These are phyloP conservation scores for Malania oleifera DNA, from an alignment of 164 flowering plant species.

Conservation along the genomic window DNA sequence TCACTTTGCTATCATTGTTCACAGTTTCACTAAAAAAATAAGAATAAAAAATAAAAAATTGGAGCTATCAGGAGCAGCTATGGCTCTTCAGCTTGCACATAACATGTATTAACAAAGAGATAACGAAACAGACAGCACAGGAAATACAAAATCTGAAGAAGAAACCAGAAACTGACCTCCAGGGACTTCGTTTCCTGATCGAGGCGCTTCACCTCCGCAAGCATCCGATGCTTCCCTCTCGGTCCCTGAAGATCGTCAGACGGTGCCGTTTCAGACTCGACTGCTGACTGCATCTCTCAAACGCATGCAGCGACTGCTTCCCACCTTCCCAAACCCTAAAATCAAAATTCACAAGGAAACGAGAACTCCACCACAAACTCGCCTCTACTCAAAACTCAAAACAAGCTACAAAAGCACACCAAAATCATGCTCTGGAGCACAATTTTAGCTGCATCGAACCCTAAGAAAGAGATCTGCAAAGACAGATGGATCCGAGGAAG, in stretches of 20 bases:
- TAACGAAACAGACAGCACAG: neutral
- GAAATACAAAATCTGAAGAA: too few species aligned
- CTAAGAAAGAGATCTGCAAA: too few species aligned
- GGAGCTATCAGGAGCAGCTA: too few species aligned
- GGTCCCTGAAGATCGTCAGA: constrained; percentile 14
- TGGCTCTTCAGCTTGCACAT: too few species aligned
- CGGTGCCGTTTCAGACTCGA: constrained; percentile 27
- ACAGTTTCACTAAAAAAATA: too few species aligned
- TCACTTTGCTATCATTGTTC: too few species aligned
- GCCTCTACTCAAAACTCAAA: neutral
- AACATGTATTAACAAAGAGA: neutral
- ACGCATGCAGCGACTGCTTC: neutral
- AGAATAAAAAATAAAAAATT: too few species aligned
- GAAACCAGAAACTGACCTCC: constrained; percentile 25
- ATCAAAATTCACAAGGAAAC: neutral
- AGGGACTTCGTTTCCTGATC: constrained; percentile 42
- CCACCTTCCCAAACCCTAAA: neutral
- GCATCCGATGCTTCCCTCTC: constrained; percentile 48
- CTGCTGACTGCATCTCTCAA: constrained; percentile 6
- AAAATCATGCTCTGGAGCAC: too few species aligned
- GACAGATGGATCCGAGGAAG: too few species aligned
- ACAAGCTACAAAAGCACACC: neutral
- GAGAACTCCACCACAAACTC: neutral
- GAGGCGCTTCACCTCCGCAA: constrained; percentile 46
- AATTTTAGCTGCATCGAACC: too few species aligned